Percentiles rank a stretch among this genome's conserved stretches.
phyloP scores from a whole-genome alignment of 192 early-diverging fungal genomes.

The Chytriomyces sp. region DNA sequence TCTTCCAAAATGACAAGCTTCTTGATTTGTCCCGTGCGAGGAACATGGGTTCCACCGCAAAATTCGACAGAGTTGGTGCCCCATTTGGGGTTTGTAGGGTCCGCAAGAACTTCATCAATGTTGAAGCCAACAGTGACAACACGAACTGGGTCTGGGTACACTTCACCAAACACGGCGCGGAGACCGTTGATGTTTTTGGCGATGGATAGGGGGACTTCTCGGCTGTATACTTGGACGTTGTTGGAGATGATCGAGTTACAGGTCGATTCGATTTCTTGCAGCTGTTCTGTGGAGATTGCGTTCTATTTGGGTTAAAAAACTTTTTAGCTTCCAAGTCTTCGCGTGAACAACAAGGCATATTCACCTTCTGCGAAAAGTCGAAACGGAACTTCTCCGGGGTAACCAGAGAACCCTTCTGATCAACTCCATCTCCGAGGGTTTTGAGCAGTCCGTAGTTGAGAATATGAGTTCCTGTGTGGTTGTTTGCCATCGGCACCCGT shows the following conservation, averaged over 20 bases:
- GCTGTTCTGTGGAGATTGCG: conserved; percentile 68
- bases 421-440: conserved; percentile 76
- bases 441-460: conserved; percentile 93
- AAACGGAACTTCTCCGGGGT: conserved; percentile 96
- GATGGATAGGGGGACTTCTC: conserved; percentile 80
- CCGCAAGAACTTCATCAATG: conserved; percentile 81
- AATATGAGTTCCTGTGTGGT: conserved; percentile 96
- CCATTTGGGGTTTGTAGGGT: conserved; percentile 84
- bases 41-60: conserved; percentile 97
- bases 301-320: conserved; percentile 35
- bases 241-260: conserved; percentile 77
- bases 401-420: conserved; percentile 97
- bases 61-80: conserved; percentile 87
- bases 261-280: conserved; percentile 76
- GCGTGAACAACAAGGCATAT: conserved; percentile 39
- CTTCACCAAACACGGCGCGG: conserved; percentile 96
- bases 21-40: conserved; percentile 88
- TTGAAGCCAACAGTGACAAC: conserved; percentile 92
- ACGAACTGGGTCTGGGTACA: conserved; percentile 96
- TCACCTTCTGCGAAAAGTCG: conserved; percentile 85
- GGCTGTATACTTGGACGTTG: conserved; percentile 76
- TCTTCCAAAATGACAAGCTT: conserved; percentile 87
- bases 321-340: background rate
- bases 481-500: conserved; percentile 88
- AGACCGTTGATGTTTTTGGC: conserved; percentile 90